A percentile compares a stretch with the other conserved stretches of the same genome.
Conservation (phyloP, 805 yeast species). For the Metschnikowia cubensis region DNA sequence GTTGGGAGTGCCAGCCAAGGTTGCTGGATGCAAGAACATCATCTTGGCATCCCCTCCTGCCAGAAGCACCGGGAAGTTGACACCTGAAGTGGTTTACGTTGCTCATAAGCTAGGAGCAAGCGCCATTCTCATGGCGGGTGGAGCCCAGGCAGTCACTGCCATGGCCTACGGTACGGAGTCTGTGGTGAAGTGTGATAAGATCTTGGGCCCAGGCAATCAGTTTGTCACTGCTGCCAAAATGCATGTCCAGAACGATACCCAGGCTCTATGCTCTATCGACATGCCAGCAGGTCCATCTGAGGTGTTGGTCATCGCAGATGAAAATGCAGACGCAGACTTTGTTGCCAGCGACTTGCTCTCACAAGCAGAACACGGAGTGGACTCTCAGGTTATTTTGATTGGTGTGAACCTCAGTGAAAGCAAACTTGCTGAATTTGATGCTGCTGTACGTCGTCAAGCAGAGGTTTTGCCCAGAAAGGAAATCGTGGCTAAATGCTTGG, state of each 20-base stretch:
- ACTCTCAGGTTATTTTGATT: slow-evolving; percentile 91
- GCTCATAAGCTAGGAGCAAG: slow-evolving; percentile 94
- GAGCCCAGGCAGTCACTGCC: slow-evolving; percentile 98
- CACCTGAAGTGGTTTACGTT: slow-evolving; percentile 96
- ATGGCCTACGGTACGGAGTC: slow-evolving; percentile 97
- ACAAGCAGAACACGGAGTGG: slow-evolving; percentile 98
- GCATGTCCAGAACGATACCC: slow-evolving; percentile 93
- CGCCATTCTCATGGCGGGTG: slow-evolving; percentile 92
- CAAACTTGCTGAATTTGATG: slow-evolving; percentile 67
- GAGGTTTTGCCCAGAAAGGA: slow-evolving; percentile 82
- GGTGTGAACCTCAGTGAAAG: slow-evolving; percentile 66
- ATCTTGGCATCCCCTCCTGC: slow-evolving; percentile 91
- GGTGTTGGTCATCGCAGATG: slow-evolving; percentile 93
- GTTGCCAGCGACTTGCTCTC: slow-evolving; percentile 96
- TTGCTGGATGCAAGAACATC: slow-evolving; percentile 93
- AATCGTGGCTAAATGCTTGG: slow-evolving; percentile 86
- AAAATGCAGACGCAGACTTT: slow-evolving; percentile 83
- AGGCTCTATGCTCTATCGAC: slow-evolving; percentile 92
- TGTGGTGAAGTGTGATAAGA: slow-evolving; percentile 92
- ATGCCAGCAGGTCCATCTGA: slow-evolving; percentile 99
- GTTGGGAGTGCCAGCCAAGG: slow-evolving; percentile 98
- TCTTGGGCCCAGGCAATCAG: slow-evolving; percentile 98
- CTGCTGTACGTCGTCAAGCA: slow-evolving; percentile 84
- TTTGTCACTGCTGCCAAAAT: slow-evolving; percentile 99
- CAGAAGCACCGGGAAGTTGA: slow-evolving; percentile 82